phyloP scores from a whole-genome alignment of 176 grass and related monocot genomes.

The Otatea glauca region DNA sequence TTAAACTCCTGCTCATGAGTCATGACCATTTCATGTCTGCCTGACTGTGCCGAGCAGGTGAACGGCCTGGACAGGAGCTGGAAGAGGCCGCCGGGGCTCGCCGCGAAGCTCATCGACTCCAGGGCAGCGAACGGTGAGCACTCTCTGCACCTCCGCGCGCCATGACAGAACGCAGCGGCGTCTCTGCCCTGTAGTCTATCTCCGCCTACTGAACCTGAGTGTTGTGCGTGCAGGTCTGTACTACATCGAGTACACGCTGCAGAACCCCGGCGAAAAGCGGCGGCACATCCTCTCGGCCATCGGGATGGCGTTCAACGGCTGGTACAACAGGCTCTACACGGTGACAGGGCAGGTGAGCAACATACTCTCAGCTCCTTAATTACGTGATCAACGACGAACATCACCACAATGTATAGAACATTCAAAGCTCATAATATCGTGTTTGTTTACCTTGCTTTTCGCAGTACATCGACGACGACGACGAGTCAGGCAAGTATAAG shows the following conservation, averaged over 20 bases:
- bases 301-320: constrained; percentile 88
- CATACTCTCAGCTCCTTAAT: constrained; percentile 1
- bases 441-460: constrained; percentile 16
- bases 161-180: background rate
- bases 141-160: background rate
- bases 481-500: constrained; percentile 60
- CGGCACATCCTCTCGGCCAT: constrained; percentile 80
- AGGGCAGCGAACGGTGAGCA: constrained; percentile 65
- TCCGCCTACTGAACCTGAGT: background rate
- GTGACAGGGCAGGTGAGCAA: constrained; percentile 76
- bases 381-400: background rate
- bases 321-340: constrained; percentile 90
- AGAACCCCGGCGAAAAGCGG: constrained; percentile 79
- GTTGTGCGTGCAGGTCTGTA: constrained; percentile 59
- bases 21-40: background rate
- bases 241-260: constrained; percentile 91
- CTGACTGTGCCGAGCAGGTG: constrained; percentile 41
- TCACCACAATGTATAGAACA: background rate
- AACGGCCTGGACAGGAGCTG: constrained; percentile 91
- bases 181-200: background rate
- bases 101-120: constrained; percentile 80
- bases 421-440: background rate
- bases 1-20: background rate
- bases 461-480: constrained; percentile 80
- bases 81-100: constrained; percentile 70